Evolutionary conservation across 1,284 basidiomycete genomes (phyloP).

Genomic region (Phylloporus sp.): DNA sequence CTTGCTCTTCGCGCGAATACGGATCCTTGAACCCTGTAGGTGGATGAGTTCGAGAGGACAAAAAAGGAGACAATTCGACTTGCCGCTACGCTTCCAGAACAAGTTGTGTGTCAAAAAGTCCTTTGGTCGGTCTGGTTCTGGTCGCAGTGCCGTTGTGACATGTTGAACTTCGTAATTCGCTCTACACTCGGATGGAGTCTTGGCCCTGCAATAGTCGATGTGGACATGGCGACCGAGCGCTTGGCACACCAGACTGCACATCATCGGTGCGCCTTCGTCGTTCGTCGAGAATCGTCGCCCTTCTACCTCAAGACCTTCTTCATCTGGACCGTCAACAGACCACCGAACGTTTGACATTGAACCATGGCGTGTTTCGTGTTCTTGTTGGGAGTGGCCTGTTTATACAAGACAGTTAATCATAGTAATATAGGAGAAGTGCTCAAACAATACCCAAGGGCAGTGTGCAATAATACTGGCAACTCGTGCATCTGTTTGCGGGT

Average conservation of each 20-base stretch:
- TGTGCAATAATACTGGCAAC: conserved; percentile 66
- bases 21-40: conserved; percentile 51
- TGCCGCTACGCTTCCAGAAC: conserved; percentile 63
- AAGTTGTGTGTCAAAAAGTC: conserved; percentile 63
- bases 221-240: conserved; percentile 53
- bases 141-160: conserved; percentile 47
- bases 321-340: conserved; percentile 59
- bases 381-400: conserved; percentile 62
- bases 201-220: conserved; percentile 60
- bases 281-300: conserved; percentile 60
- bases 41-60: not conserved
- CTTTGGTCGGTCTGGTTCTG: conserved; percentile 54
- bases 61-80: conserved; percentile 33
- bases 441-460: conserved; percentile 53
- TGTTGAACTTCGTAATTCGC: conserved; percentile 54
- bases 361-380: conserved; percentile 68
- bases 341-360: conserved; percentile 66
- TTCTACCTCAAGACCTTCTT: conserved; percentile 54
- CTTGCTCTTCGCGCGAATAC: conserved; percentile 60
- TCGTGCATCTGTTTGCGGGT: conserved; percentile 49
- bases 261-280: conserved; percentile 69
- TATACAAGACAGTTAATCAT: conserved; percentile 3
- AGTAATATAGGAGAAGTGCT: not conserved
- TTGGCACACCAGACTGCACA: conserved; percentile 61
- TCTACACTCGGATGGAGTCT: conserved; percentile 43